Evolutionary conservation across 2,329 filamentous ascomycete species (phyloP), one percentile per base, ranked within the genome.

Genomic region (Monilinia laxa): DNA sequence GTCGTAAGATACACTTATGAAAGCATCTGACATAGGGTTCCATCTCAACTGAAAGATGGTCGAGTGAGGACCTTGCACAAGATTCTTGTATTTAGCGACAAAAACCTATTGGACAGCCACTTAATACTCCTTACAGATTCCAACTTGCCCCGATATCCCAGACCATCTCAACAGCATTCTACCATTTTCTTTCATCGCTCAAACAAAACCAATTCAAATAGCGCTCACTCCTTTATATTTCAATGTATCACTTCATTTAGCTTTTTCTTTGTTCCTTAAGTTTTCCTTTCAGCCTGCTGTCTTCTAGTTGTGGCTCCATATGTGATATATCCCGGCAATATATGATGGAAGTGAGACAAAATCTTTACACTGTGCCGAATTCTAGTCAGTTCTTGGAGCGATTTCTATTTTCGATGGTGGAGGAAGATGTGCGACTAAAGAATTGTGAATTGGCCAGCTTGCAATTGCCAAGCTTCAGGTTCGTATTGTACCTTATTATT

Each of bases 201-300:
- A 20, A 11, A 60, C 20, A 51, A 38, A 16, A 38, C 10, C 3
- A 0, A 7, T 18, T 4, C 14, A 10, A 25, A 23, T 25, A 18
- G 14, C n/a, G 2, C n/a, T 10, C 6, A 38, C 18, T 49, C 49
- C 58, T 51, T 38, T 38, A 60, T 60, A 4, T 12, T 14, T 12
- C 16, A 45, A 38, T 51, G 23, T 45, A 25, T 31, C n/a, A 25
- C 11, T 25, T 38, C 28, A 25, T 60, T 38, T 35, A 31, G 20
- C 28, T 14, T 14, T 60, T 60, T 60, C 58, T 60, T 51, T 60
- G 58, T 60, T 51, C 58, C 2, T 14, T 14, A 20, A 25, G n/a
- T 4, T 12, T 20, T 51, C 51, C 45, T 60, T 31, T 51, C 58
- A 51, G 45, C 31, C 9, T 9, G 12, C 1, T 2, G 4, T 38